A percentile compares a stretch with the other conserved stretches of the same genome.
Evolutionary conservation across 352 stramenopile species (phyloP).

Genomic region (Phytopythium kandeliae): DNA sequence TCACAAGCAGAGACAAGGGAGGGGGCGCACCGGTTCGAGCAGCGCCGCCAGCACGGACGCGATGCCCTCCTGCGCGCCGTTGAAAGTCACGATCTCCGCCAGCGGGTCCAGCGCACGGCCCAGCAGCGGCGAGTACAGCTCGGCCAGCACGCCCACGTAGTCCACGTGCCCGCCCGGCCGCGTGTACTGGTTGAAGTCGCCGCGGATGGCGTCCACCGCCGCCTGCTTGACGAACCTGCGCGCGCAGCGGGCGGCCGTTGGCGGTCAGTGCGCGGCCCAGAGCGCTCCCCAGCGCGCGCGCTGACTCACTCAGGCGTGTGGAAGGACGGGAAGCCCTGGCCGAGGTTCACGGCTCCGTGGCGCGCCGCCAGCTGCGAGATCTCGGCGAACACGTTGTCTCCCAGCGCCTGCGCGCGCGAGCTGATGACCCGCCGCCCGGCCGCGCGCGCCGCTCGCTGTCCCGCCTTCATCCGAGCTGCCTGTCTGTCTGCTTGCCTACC

Average conservation of each 20-base stretch:
- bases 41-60: slow-evolving; percentile 74
- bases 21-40: slow-evolving; percentile 46
- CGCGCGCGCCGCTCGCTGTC: neutral
- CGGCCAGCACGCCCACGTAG: slow-evolving; percentile 73
- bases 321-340: slow-evolving; percentile 96
- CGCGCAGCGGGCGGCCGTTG: too few species aligned
- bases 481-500: too few species aligned
- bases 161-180: slow-evolving; percentile 71
- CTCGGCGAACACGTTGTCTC: slow-evolving; percentile 83
- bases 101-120: slow-evolving; percentile 62
- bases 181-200: slow-evolving; percentile 88
- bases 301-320: slow-evolving; percentile 60
- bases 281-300: neutral
- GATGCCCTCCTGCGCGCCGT: slow-evolving; percentile 85
- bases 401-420: slow-evolving; percentile 51
- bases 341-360: slow-evolving; percentile 91
- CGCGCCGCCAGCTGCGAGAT: slow-evolving; percentile 81
- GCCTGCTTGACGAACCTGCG: slow-evolving; percentile 84
- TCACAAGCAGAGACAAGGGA: too few species aligned
- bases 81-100: slow-evolving; percentile 84
- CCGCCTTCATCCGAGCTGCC: neutral
- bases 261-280: neutral
- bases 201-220: slow-evolving; percentile 73
- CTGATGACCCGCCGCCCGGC: slow-evolving; percentile 35
- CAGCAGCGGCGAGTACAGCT: slow-evolving; percentile 76